Conservation (phyloP, 2,329 filamentous ascomycete species). For the Nemania abortiva region DNA sequence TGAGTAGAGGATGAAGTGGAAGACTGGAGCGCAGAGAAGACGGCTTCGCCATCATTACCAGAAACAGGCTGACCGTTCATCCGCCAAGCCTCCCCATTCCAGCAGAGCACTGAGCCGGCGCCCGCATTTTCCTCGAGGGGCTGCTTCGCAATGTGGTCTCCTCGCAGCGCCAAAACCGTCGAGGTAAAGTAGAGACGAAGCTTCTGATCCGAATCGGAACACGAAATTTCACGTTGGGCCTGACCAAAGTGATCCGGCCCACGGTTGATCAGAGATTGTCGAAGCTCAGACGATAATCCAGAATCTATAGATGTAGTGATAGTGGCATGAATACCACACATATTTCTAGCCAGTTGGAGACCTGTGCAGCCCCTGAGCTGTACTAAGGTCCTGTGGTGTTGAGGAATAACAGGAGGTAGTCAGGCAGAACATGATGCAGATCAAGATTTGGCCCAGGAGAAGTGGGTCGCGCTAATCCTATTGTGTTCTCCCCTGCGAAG, state of each 20-base stretch:
- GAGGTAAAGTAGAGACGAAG: conserved; percentile 72
- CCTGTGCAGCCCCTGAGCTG: conserved; percentile 5
- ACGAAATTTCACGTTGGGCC: conserved; percentile 47
- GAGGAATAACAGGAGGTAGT: not conserved
- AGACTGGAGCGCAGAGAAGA: conserved; percentile 66
- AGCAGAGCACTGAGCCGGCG: conserved; percentile 80
- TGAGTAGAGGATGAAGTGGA: conserved; percentile 44
- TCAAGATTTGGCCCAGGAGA: not conserved
- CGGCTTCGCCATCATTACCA: conserved; percentile 81
- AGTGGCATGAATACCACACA: conserved; percentile 72
- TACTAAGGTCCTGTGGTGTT: not conserved
- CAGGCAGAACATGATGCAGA: not conserved
- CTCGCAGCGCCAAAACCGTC: conserved; percentile 91
- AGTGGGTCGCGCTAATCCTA: not conserved
- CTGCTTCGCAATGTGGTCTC: conserved; percentile 76
- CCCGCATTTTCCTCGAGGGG: conserved; percentile 70
- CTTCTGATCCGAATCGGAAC: conserved; percentile 44
- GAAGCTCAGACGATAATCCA: conserved; percentile 55
- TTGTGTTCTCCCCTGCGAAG: not conserved
- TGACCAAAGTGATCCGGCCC: conserved; percentile 70
- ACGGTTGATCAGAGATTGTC: conserved; percentile 63
- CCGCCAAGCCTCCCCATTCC: conserved; percentile 98
- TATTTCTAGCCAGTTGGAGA: conserved; percentile 46
- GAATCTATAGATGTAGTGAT: conserved; percentile 56
- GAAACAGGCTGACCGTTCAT: conserved; percentile 68